A percentile compares a stretch with the other conserved stretches of the same genome.
phyloP scores from a whole-genome alignment of 2,329 filamentous ascomycete genomes.

The Penicillium janthinellum region DNA sequence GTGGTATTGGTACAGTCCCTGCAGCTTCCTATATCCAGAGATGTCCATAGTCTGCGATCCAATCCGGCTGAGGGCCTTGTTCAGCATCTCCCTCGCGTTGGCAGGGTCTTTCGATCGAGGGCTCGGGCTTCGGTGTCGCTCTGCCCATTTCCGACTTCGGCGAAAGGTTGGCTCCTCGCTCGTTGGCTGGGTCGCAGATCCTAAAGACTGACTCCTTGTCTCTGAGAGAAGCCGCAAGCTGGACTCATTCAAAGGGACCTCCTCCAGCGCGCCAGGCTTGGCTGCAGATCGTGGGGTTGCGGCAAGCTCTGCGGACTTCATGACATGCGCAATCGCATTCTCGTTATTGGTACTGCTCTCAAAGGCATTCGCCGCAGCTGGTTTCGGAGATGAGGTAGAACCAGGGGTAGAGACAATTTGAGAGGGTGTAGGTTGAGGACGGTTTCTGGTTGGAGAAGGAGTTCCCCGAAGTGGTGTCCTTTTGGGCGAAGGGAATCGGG shows the following conservation, averaged over 20 bases:
- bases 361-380: neutral
- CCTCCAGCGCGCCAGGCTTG: slow-evolving; percentile 39
- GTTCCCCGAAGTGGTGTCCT: slow-evolving; percentile 24
- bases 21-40: slow-evolving; percentile 46
- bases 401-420: slow-evolving; percentile 8
- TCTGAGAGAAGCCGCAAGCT: slow-evolving; percentile 19
- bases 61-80: slow-evolving; percentile 42
- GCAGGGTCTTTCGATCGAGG: slow-evolving; percentile 42
- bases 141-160: slow-evolving; percentile 37
- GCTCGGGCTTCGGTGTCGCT: slow-evolving; percentile 39
- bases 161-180: slow-evolving; percentile 29
- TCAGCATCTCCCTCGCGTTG: slow-evolving; percentile 42
- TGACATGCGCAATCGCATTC: slow-evolving; percentile 22
- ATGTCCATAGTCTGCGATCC: slow-evolving; percentile 41
- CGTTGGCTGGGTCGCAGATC: slow-evolving; percentile 13
- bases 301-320: slow-evolving; percentile 20
- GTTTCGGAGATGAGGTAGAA: slow-evolving; percentile 14
- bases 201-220: slow-evolving; percentile 16
- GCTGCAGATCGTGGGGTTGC: slow-evolving; percentile 24
- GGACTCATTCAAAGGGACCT: slow-evolving; percentile 44
- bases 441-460: slow-evolving; percentile 25
- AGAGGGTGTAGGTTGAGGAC: slow-evolving; percentile 11
- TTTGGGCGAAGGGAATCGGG: slow-evolving; percentile 20
- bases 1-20: slow-evolving; percentile 43
- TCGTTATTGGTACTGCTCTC: slow-evolving; percentile 25